Evolutionary conservation across 1,284 basidiomycete species (phyloP), one percentile per base, ranked within the genome.

Genomic region (Pseudozyma pruni): DNA sequence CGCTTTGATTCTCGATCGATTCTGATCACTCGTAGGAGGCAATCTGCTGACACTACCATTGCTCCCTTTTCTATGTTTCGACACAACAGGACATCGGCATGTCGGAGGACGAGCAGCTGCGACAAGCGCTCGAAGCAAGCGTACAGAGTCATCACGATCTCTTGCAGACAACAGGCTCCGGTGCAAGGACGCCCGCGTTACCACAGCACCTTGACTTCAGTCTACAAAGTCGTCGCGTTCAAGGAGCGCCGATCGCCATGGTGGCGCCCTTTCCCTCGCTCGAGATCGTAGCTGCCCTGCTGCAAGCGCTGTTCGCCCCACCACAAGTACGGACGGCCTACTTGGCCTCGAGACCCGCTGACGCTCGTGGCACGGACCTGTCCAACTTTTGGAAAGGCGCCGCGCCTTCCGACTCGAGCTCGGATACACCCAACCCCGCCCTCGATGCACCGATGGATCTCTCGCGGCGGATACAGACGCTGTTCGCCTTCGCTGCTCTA

Each of bases 71-170:
- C 22, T 31, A 17, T 20, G 19, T 8, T 19, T 11, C n/a, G 25
- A 25, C 17, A n/a, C 23, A 20, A 44, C 46, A 66, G 62, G 54
- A 62, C 25, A 34, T 61, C 7, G 52, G 43, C 33, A 53, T 71
- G 56, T 67, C 69, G 8, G 69, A 72, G 43, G 69, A 72, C 46
- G 69, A 72, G 35, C 69, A 72, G 35, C 19, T 72, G n/a, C 63
- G 69, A 8, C 69, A 68, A 49, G 69, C 69, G 6, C 42, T 72
- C 25, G 69, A 72, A 35, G 69, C 69, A 7, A 72, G 69, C 17
- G 69, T 72, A 9, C 62, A 67, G 29, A 72, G 69, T 27, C 69
- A 67, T n/a, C 55, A 67, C 35, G 59, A 58, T 17, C 37, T 59
- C 8, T 8, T 67, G n/a, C 58, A 55, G 14, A 35, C 44, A 13